These are phyloP conservation scores for Chrysosporium queenslandicum DNA, from an alignment of 2,329 filamentous ascomycete genomes.

Conservation along the genomic window DNA sequence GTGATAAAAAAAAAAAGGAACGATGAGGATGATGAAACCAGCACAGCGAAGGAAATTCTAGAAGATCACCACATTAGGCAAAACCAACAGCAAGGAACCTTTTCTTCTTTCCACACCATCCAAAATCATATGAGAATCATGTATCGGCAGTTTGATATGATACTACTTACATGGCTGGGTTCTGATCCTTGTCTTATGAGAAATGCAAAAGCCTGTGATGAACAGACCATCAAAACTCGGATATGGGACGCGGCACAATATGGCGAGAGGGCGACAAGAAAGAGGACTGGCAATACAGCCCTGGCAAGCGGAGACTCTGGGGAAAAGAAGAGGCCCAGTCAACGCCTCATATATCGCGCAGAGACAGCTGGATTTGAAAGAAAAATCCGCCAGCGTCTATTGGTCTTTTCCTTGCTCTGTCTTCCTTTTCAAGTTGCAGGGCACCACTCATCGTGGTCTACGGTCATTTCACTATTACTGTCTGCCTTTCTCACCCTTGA, in stretches of 20 bases:
- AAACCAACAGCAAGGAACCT: conserved; percentile 5
- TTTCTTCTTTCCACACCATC: neutral
- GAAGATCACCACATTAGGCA: conserved; percentile 10
- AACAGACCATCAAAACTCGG: too few species aligned
- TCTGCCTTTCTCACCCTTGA: neutral
- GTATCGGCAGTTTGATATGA: too few species aligned
- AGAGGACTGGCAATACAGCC: too few species aligned
- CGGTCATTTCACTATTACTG: neutral
- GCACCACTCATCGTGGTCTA: neutral
- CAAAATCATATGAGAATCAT: neutral
- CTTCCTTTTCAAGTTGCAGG: conserved; percentile 8
- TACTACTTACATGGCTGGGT: neutral
- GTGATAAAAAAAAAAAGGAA: conserved; percentile 4
- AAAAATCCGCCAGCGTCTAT: neutral
- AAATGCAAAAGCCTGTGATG: neutral
- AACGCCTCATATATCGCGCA: conserved; percentile 9
- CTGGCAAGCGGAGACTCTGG: neutral
- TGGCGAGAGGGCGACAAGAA: too few species aligned
- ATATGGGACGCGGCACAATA: too few species aligned
- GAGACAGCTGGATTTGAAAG: neutral
- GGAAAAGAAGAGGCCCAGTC: conserved; percentile 3
- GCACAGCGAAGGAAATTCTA: conserved; percentile 10
- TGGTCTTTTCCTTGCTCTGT: neutral
- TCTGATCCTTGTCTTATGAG: neutral
- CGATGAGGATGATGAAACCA: conserved; percentile 8